Evolutionary conservation across 139 green algal genomes (phyloP), one percentile per base, ranked within the genome.

Genomic region (Chloropicon primus): DNA sequence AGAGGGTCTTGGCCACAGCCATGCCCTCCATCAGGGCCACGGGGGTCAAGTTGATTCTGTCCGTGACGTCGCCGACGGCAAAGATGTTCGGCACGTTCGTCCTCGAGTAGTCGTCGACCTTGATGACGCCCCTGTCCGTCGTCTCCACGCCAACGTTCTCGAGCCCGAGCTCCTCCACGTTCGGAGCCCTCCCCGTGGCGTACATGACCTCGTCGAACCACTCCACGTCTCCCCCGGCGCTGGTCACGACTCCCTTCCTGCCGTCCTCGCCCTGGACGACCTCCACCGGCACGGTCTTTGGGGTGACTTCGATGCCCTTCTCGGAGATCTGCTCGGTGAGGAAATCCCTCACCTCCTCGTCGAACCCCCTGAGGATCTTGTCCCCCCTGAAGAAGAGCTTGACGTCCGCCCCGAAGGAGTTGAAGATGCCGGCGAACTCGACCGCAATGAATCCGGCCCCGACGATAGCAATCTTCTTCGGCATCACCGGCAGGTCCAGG

Each of bases 1-100:
- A 94, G 17, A 93, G 80, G 0, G 94, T 97, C 53, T 90, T 91
- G 72, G 88, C 89, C 71, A 99, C 86, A 0, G 94, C 93, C 93
- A 96, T 98, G 85, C 91, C 94, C 86, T 88, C 76, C 54, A 87
- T 84, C 29, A 87, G 75, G 1, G 83, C 83, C 25, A 87, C 83
- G 1, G 95, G 95, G 2, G 95, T 99, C 1, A 98, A 85, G 74
- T 93, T 88, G 82, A 99, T 90, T 53, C 93, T 85, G 84, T 97
- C 88, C 21, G 92, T 98, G 26, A 97, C 93, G 85, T 99, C 95
- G 21, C 95, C 95, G 23, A 99, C 84, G 0, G 95, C 94, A 83
- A 87, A 98, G 79, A 99, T 94, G 84, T 82, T 89, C 21, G 87
- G 85, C 28, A 96, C 88, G 27, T 77, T 93, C 25, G 91, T 97